Conservation (phyloP, 495 filamentous ascomycete species). For the Lasiosphaeria miniovina region DNA sequence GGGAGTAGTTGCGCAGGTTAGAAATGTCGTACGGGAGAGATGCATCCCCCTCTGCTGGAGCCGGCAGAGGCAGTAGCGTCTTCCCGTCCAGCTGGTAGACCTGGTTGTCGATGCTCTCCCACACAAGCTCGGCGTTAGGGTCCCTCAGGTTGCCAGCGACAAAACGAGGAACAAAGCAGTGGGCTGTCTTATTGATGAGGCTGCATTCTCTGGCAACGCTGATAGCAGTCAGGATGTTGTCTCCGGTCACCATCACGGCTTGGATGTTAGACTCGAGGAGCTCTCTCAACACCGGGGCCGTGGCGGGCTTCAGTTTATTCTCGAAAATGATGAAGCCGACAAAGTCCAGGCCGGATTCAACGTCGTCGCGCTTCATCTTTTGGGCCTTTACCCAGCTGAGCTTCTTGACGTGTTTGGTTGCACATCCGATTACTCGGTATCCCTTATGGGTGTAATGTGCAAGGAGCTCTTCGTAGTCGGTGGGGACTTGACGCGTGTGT, state of each 20-base stretch:
- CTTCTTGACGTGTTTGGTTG: slow-evolving; percentile 79
- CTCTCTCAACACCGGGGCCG: slow-evolving; percentile 72
- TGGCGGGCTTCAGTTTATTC: slow-evolving; percentile 91
- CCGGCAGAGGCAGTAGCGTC: slow-evolving; percentile 73
- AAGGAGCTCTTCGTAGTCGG: slow-evolving; percentile 84
- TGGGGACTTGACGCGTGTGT: slow-evolving; percentile 60
- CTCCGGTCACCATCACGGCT: slow-evolving; percentile 95
- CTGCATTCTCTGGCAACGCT: slow-evolving; percentile 93
- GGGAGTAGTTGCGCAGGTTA: slow-evolving; percentile 74
- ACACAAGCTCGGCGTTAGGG: slow-evolving; percentile 66
- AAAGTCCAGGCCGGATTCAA: slow-evolving; percentile 79
- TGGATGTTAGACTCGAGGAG: slow-evolving; percentile 82
- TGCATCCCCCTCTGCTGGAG: slow-evolving; percentile 65
- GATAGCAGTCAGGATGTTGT: slow-evolving; percentile 96
- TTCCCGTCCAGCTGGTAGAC: slow-evolving; percentile 70
- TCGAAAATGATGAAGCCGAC: slow-evolving; percentile 97
- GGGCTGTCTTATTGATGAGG: slow-evolving; percentile 72
- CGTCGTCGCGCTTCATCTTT: slow-evolving; percentile 83
- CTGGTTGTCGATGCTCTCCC: slow-evolving; percentile 90
- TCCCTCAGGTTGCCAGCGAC: slow-evolving; percentile 68
- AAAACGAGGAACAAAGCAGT: slow-evolving; percentile 92
- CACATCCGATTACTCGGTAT: slow-evolving; percentile 96
- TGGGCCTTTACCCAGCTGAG: slow-evolving; percentile 91
- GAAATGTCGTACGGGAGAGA: slow-evolving; percentile 81
- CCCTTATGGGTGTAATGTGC: slow-evolving; percentile 90